Conservation (phyloP, 805 yeast species). For the Ogataea saltuana region DNA sequence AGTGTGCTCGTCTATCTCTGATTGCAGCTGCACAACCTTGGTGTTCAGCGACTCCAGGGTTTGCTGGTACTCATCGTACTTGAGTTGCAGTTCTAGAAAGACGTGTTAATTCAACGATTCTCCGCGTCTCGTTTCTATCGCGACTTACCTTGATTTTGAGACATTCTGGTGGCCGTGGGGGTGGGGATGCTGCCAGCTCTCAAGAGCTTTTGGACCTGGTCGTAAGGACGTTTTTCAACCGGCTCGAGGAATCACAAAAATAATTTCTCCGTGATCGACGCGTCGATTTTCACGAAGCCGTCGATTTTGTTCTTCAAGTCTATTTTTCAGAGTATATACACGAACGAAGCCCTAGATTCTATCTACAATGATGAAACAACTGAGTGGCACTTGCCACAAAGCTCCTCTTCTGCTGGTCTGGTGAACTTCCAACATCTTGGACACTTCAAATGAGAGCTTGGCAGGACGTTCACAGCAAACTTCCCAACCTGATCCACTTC, state of each 20-base stretch:
- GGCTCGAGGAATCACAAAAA: not conserved
- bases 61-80: slow-evolving; percentile 53
- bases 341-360: slow-evolving; percentile 1
- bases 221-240: not conserved
- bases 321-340: no score
- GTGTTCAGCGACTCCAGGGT: slow-evolving; percentile 46
- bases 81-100: slow-evolving; percentile 44
- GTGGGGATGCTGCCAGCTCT: no score
- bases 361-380: slow-evolving; percentile 33
- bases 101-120: no score
- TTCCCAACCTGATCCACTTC: slow-evolving; percentile 31
- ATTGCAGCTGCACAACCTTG: slow-evolving; percentile 49
- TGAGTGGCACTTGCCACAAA: slow-evolving; percentile 67
- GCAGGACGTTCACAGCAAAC: slow-evolving; percentile 40
- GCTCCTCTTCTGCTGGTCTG: slow-evolving; percentile 47
- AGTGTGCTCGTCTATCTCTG: slow-evolving; percentile 47
- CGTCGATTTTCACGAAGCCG: no score
- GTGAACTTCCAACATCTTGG: slow-evolving; percentile 93
- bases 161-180: no score
- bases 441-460: slow-evolving; percentile 56
- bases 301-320: no score
- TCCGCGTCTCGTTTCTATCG: no score
- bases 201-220: no score
- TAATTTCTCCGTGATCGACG: slow-evolving; percentile 1
- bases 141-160: slow-evolving; percentile 13